Base-by-base conservation (phyloP, 1,284 basidiomycete genomes). In the Xerocomus nothofagi region DNA sequence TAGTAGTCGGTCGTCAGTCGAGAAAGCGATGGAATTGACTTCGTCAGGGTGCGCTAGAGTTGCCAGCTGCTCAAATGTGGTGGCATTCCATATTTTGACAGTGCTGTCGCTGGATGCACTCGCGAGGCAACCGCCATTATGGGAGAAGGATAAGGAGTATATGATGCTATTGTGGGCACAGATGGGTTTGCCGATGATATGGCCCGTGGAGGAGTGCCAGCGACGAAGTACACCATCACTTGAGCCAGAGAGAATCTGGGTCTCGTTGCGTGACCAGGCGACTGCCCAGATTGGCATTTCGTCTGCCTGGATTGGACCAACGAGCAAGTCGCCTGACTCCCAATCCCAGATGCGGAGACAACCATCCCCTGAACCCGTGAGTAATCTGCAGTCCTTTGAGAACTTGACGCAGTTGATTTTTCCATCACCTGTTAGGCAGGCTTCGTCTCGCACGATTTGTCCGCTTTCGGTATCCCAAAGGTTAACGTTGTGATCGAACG, bases 401-500 rank as follows among this genome's bases (percentile, higher is more conserved):
- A 67, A 54, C 34, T 64, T 63, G 61, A 57, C 59, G 48, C 63
- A 67, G 52, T 60, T 67, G 56, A 63, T 67, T 57, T 52, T 6
- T 46, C 47, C 34, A 32, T 67, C 62, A 14, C 57, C 65, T 14
- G 39, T 57, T 27, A 67, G 56, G 50, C 33, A 49, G 30, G 48
- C 38, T 47, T 67, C 50, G 44, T 66, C 50, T 50, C 54, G 48
- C 43, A 62, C 52, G 44, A 65, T 38, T 43, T 41, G 47, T 44
- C 64, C 62, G 29, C 45, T 64, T 61, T 51, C 42, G 56, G 61
- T 63, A 49, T 66, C 55, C 61, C 61, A 63, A 32, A 63, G 12
- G 58, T 64, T 66, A 29, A 63, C 42, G 17, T 55, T 63, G 58
- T 67, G 63, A 65, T 63, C 61, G 50, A 67, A 67, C 38, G 65